Percentiles rank a stretch among this genome's conserved stretches.
Conservation (phyloP, 2,329 filamentous ascomycete genomes). For the Aspergillus cejpii region DNA sequence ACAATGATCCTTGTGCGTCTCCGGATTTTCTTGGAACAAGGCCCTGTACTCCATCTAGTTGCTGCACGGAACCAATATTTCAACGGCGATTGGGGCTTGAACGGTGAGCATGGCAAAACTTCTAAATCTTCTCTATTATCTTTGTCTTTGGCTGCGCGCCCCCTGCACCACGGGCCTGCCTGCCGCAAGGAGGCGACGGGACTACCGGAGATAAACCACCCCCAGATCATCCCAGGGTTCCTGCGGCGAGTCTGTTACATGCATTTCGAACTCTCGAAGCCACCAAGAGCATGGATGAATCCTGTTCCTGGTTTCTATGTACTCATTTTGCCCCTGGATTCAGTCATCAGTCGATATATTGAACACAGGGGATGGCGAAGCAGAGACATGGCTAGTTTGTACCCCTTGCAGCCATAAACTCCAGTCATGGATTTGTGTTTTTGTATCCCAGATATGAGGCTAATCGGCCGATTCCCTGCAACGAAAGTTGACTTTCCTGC, state of each 20-base stretch:
- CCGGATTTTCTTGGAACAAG: background rate
- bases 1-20: background rate
- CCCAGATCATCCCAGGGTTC: conserved; percentile 13
- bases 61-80: background rate
- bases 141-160: conserved; percentile 1
- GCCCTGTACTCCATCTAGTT: background rate
- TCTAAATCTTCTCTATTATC: background rate
- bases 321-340: background rate
- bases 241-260: conserved; percentile 7
- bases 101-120: background rate
- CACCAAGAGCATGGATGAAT: conserved; percentile 7
- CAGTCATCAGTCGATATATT: conserved; percentile 14
- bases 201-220: conserved; percentile 15
- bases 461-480: no score
- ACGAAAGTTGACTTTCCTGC: no score
- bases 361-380: background rate
- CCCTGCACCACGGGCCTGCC: conserved; percentile 21
- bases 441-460: no score
- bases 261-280: conserved; percentile 5
- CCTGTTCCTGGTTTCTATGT: background rate
- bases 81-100: background rate
- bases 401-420: no score
- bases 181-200: conserved; percentile 24
- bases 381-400: background rate
- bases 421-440: no score